These are phyloP conservation scores for Curvularia sp. DNA, from an alignment of 2,329 filamentous ascomycete species.

Conservation along the genomic window DNA sequence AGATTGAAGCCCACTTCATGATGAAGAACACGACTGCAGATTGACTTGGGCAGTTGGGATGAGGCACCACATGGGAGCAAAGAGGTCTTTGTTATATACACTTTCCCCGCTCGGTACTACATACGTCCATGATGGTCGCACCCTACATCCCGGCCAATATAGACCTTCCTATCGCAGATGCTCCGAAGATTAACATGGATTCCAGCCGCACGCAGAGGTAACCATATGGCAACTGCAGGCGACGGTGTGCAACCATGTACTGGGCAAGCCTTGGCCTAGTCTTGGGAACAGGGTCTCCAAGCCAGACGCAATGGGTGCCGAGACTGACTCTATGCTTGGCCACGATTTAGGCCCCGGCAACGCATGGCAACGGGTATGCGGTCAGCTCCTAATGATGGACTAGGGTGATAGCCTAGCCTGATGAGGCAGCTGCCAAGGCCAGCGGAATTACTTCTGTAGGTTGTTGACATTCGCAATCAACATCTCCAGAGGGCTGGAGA, in stretches of 20 bases:
- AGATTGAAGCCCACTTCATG: slow-evolving; percentile 46
- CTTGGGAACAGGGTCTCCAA: slow-evolving; percentile 23
- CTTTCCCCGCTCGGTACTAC: slow-evolving; percentile 6
- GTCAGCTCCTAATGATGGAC: neutral
- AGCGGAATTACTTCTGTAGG: slow-evolving; percentile 14
- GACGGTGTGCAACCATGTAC: slow-evolving; percentile 22
- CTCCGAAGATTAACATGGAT: slow-evolving; percentile 42
- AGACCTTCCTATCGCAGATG: slow-evolving; percentile 47
- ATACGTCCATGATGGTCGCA: neutral
- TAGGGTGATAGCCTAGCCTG: slow-evolving; percentile 11
- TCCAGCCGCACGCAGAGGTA: slow-evolving; percentile 31
- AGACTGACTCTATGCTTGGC: slow-evolving; percentile 26
- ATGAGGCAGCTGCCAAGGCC: slow-evolving; percentile 35
- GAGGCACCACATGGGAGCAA: slow-evolving; percentile 22
- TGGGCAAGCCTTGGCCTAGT: slow-evolving; percentile 22
- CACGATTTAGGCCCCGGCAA: slow-evolving; percentile 7
- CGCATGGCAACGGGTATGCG: slow-evolving; percentile 15
- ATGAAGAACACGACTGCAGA: slow-evolving; percentile 28
- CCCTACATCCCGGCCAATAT: slow-evolving; percentile 11
- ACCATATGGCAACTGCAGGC: slow-evolving; percentile 22
- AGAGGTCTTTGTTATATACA: slow-evolving; percentile 25
- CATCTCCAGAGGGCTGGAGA: slow-evolving; percentile 4
- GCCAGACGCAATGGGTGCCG: slow-evolving; percentile 22
- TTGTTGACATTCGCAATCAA: slow-evolving; percentile 4
- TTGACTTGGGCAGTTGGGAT: slow-evolving; percentile 34